These are phyloP conservation scores for Orychophragmus violaceus DNA, from an alignment of 345 rosid species.

Conservation along the genomic window DNA sequence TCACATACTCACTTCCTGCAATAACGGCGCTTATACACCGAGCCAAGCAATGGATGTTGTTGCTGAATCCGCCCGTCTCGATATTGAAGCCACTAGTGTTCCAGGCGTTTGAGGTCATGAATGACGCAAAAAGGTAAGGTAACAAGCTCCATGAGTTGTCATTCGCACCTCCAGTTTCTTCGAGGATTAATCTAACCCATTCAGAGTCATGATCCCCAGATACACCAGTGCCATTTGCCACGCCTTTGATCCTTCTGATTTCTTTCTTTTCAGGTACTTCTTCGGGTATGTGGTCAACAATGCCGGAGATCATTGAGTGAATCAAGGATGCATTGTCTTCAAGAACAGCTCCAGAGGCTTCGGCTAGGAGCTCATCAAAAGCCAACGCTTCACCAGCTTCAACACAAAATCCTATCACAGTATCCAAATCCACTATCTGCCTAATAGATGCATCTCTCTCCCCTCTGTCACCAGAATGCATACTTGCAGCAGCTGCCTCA, in stretches of 20 bases:
- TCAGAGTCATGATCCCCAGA: conserved; percentile 88
- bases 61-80: conserved; percentile 93
- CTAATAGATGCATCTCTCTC: conserved; percentile 72
- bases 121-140: conserved; percentile 82
- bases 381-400: conserved; percentile 98
- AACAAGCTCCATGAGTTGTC: conserved; percentile 92
- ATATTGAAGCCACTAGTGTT: conserved; percentile 82
- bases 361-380: conserved; percentile 86
- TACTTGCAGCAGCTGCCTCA: conserved; percentile 82
- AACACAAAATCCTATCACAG: conserved; percentile 81
- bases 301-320: conserved; percentile 70
- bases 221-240: conserved; percentile 56
- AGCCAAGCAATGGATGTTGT: conserved; percentile 92
- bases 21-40: conserved; percentile 93
- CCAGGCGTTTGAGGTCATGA: conserved; percentile 92
- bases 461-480: conserved; percentile 90
- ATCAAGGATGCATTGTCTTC: conserved; percentile 82
- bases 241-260: conserved; percentile 71
- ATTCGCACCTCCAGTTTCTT: conserved; percentile 89
- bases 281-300: conserved; percentile 74
- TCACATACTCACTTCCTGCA: conserved; percentile 79
- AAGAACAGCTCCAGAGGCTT: conserved; percentile 88
- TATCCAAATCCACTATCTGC: conserved; percentile 95
- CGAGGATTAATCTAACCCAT: conserved; percentile 84
- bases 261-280: conserved; percentile 84